A percentile compares a stretch with the other conserved stretches of the same genome.
These are phyloP conservation scores for Emydomyces testavorans DNA, from an alignment of 2,329 filamentous ascomycete genomes.

Conservation along the genomic window DNA sequence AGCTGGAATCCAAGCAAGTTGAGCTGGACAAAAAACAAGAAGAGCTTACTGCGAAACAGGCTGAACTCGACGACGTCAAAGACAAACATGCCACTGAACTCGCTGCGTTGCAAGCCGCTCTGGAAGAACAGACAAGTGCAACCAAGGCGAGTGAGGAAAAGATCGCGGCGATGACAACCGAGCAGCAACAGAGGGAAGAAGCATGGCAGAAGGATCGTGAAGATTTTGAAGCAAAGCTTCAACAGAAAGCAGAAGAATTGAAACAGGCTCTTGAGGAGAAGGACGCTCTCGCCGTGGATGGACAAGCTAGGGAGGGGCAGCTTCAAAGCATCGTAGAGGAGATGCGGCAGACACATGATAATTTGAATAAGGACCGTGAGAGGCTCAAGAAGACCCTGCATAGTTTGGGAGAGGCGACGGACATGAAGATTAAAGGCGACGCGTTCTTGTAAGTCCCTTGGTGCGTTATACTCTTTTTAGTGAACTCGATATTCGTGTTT, in stretches of 20 bases:
- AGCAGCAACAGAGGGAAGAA: conserved; percentile 25
- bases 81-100: conserved; percentile 21
- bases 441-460: conserved; percentile 40
- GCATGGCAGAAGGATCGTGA: conserved; percentile 26
- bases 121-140: conserved; percentile 17
- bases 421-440: conserved; percentile 40
- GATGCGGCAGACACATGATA: conserved; percentile 40
- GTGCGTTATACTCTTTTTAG: conserved; percentile 11
- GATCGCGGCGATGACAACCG: conserved; percentile 21
- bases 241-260: conserved; percentile 36
- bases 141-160: conserved; percentile 21
- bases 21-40: conserved; percentile 17
- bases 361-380: conserved; percentile 42
- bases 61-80: conserved; percentile 26
- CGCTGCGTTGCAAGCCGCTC: conserved; percentile 12
- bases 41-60: conserved; percentile 19
- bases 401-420: conserved; percentile 41
- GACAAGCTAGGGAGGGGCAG: conserved; percentile 37
- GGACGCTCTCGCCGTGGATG: conserved; percentile 26
- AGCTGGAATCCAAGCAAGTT: conserved; percentile 20
- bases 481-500: not conserved
- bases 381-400: conserved; percentile 41
- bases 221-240: conserved; percentile 27
- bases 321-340: conserved; percentile 34
- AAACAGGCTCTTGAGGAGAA: conserved; percentile 30